Evolutionary conservation across 1,284 basidiomycete species (phyloP).

Genomic region (Farysia itapuensis): DNA sequence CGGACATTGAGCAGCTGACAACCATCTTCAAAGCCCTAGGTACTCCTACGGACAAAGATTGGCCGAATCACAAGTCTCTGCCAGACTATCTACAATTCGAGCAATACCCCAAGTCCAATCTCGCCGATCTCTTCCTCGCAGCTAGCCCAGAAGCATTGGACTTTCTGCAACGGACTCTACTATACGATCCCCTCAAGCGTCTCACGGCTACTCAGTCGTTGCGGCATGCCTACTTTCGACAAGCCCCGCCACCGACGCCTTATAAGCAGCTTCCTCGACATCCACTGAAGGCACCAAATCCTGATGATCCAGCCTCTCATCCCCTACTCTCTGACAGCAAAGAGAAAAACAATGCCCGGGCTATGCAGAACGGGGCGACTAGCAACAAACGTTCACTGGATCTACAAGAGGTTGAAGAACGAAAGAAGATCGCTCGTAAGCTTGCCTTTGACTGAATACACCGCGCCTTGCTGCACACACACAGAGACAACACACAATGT

Average conservation of each 20-base stretch:
- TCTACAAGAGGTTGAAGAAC: constrained; percentile 42
- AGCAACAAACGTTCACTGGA: constrained; percentile 22
- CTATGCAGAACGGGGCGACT: constrained; percentile 2
- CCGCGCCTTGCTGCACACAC: too few species aligned
- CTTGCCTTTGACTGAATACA: constrained; percentile 35
- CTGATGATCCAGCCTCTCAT: constrained; percentile 21
- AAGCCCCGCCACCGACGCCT: constrained; percentile 44
- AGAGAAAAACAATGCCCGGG: constrained; percentile 34
- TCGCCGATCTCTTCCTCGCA: constrained; percentile 85
- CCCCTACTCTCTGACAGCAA: constrained; percentile 39
- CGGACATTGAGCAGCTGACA: constrained; percentile 92
- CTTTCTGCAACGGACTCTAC: constrained; percentile 75
- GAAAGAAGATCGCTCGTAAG: constrained; percentile 48
- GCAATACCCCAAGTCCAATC: constrained; percentile 73
- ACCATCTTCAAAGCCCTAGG: constrained; percentile 92
- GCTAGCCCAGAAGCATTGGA: constrained; percentile 84
- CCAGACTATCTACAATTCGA: constrained; percentile 47
- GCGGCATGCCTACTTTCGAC: constrained; percentile 52
- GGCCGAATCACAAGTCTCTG: constrained; percentile 78
- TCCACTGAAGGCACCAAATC: constrained; percentile 29
- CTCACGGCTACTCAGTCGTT: constrained; percentile 67
- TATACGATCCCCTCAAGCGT: constrained; percentile 82
- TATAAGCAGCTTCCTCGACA: constrained; percentile 47
- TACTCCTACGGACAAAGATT: constrained; percentile 91
- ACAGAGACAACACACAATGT: too few species aligned